Base-by-base conservation (phyloP, 2,329 filamentous ascomycete genomes). In the Stylonectria norvegica region DNA sequence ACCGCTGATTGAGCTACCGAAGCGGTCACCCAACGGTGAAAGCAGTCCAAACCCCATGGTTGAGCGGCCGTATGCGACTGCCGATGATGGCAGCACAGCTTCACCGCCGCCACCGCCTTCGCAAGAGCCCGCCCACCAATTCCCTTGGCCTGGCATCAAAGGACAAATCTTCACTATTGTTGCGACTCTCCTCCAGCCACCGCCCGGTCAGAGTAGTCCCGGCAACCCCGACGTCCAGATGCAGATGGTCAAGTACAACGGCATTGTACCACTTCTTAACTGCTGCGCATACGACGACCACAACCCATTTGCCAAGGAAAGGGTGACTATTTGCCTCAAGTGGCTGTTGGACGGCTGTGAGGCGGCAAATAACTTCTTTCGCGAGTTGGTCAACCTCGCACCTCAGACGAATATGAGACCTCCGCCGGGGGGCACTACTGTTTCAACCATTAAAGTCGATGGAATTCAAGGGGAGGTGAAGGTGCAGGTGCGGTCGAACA, bases 271-370 rank as follows among this genome's bases (percentile, higher is more conserved):
- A 0, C 76, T 97, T 15, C 77, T 96, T 12, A 89, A 89, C 57
- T 95, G 89, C 65, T 96, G 89, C 55, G 79, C 83, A 20, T 93
- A 93, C 60, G 91, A 97, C 59, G 89, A 91, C 53, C 82, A 95
- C 66, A 96, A 96, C 58, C 89, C 89, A 1, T 96, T 91, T 60
- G 90, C 95, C 48, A 88, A 91, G 56, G 91, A 97, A 63, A 86
- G 90, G 49, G 87, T 89, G 3, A 88, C 90, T 35, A 83, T 95
- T 60, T 90, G 86, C 51, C 74, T 94, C n/a, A 90, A 91, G 60
- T 94, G 82, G 76, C 71, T 86, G 5, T 78, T 87, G 66, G 84
- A 87, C 52, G 85, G 84, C 10, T 88, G 83, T 45, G 77, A 83
- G 20, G 83, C 83, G 41, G 87, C 86, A 12, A 84, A 85, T 48